Evolutionary conservation across 2,329 filamentous ascomycete species (phyloP).

Genomic region (Fusarium humuli): DNA sequence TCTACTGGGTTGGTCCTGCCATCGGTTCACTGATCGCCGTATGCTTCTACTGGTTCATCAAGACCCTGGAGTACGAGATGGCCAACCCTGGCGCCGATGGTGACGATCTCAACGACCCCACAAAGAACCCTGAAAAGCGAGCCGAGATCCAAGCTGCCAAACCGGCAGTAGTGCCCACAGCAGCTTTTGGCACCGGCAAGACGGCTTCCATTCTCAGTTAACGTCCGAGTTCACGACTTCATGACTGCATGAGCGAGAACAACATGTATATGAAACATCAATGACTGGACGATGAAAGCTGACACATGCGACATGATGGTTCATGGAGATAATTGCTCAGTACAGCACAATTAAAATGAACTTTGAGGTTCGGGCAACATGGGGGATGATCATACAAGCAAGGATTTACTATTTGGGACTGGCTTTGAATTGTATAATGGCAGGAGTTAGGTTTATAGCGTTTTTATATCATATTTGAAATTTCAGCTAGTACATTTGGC

Average conservation of each 20-base stretch:
- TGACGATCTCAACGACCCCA: slow-evolving; percentile 57
- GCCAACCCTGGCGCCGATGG: slow-evolving; percentile 61
- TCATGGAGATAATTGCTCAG: neutral
- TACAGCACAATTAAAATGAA: neutral
- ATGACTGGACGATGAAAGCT: slow-evolving; percentile 19
- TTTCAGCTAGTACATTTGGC: neutral
- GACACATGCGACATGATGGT: neutral
- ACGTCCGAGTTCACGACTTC: neutral
- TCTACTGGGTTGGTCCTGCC: slow-evolving; percentile 57
- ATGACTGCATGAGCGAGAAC: slow-evolving; percentile 14
- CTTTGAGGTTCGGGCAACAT: neutral
- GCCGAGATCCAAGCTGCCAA: slow-evolving; percentile 44
- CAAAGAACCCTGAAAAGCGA: slow-evolving; percentile 57
- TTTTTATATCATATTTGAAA: neutral
- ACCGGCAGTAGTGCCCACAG: slow-evolving; percentile 16
- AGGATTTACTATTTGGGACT: neutral
- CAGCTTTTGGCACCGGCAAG: slow-evolving; percentile 36
- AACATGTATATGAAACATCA: slow-evolving; percentile 5
- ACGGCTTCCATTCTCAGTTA: slow-evolving; percentile 41
- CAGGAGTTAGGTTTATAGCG: neutral
- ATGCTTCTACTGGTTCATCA: slow-evolving; percentile 55
- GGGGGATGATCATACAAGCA: neutral
- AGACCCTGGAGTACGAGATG: slow-evolving; percentile 58
- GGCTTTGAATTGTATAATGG: neutral
- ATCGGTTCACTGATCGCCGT: slow-evolving; percentile 52